Conservation (phyloP, 2,329 filamentous ascomycete species). For the Xylariaceae sp. region DNA sequence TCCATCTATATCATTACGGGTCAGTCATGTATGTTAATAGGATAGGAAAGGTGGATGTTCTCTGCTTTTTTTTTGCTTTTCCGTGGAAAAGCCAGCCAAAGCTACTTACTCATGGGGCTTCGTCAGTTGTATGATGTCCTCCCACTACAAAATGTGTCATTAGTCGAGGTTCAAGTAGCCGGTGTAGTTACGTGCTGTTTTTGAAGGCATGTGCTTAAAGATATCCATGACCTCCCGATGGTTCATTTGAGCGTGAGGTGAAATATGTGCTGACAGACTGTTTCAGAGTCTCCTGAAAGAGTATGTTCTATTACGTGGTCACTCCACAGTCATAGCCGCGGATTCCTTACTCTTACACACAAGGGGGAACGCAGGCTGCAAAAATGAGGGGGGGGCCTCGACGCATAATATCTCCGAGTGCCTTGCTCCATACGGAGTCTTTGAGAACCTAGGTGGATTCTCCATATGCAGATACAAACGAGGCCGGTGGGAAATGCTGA, state of each 20-base stretch:
- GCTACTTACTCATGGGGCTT: constrained; percentile 54
- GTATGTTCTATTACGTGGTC: background rate
- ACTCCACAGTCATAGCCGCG: background rate
- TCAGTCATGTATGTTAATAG: background rate
- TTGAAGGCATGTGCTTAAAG: background rate
- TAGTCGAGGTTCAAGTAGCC: constrained; percentile 4
- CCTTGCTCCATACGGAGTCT: background rate
- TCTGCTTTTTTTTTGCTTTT: background rate
- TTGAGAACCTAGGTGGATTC: background rate
- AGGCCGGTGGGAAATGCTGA: background rate
- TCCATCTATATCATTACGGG: constrained; percentile 37
- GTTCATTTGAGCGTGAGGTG: background rate
- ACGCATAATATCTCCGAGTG: background rate
- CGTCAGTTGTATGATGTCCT: constrained; percentile 80
- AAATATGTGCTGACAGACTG: background rate
- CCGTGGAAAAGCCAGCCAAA: background rate
- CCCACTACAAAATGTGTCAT: constrained; percentile 51
- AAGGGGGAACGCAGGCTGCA: background rate
- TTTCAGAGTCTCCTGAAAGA: too few species aligned
- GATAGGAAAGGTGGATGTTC: background rate
- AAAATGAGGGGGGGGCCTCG: background rate
- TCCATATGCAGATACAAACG: background rate
- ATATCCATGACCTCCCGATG: background rate
- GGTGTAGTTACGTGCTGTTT: background rate
- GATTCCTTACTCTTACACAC: background rate